Evolutionary conservation across 441 rosid species (phyloP), one percentile per base, ranked within the genome.

Genomic region (Erodium texanum): DNA sequence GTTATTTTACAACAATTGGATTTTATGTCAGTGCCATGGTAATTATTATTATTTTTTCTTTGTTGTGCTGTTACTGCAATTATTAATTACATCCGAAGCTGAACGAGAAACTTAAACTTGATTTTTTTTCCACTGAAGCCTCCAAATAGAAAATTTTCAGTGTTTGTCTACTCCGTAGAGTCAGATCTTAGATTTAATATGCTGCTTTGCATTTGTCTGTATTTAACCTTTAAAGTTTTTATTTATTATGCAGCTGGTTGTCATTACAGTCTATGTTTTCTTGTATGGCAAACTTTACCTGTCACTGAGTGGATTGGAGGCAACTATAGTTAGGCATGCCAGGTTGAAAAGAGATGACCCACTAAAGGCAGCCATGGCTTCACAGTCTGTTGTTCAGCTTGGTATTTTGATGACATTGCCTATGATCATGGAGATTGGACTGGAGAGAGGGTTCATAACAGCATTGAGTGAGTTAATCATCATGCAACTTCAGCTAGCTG

Each of bases 381-480:
- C 97, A 64, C 97, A 89, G 74, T 86, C 97, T 1, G 73, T 91
- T 69, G 97, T 93, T 65, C 98, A 93, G 66, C 74, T 91, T 61
- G 98, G 98, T 73, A 73, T 91, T 77, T 75, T 93, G 67, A 91
- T 82, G 79, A 75, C 92, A 68, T 76, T 91, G 66, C 98, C 98
- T 50, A 91, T 93, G 98, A 78, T 93, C 75, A 93, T 93, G 98
- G 98, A 90, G 83, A 86, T 93, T 68, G 98, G 97, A 70, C 85
- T 93, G 12, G 95, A 93, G 76, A 87, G 92, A 83, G 97, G 98
- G 62, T 93, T 91, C 76, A 82, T 92, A 81, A 89, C 89, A 68
- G 98, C 98, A 16, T 45, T 90, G 54, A 80, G 90, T 45, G 98
- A 93, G 67, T 34, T 93, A 67, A 77, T 91, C 58, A 85, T 89